Conservation (phyloP, 2,329 filamentous ascomycete genomes). For the Didymosphaeria variabile region DNA sequence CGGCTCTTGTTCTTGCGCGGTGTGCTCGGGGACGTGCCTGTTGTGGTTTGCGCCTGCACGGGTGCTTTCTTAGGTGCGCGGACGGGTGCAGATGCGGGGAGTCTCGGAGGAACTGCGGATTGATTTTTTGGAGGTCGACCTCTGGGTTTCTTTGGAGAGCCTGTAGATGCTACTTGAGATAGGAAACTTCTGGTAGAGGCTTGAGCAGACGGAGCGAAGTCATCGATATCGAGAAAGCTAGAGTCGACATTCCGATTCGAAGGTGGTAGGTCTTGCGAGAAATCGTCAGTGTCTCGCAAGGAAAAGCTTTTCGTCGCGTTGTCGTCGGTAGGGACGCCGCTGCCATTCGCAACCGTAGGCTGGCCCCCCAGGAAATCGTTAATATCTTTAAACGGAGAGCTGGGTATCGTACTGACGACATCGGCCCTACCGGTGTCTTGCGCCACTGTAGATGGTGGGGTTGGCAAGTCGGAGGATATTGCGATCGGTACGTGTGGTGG, state of each 20-base stretch:
- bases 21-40: conserved; percentile 27
- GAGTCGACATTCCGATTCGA: conserved; percentile 37
- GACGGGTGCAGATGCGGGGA: conserved; percentile 15
- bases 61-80: conserved; percentile 11
- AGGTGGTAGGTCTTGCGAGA: conserved; percentile 32
- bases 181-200: conserved; percentile 3
- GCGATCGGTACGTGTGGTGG: conserved; percentile 17
- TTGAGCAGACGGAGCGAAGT: conserved; percentile 25
- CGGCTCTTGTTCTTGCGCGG: conserved; percentile 22
- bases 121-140: conserved; percentile 33
- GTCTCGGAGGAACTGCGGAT: conserved; percentile 15
- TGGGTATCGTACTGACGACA: background rate
- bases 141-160: conserved; percentile 32
- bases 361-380: conserved; percentile 28
- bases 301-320: conserved; percentile 10
- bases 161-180: background rate
- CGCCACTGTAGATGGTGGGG: conserved; percentile 19
- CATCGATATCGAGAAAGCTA: conserved; percentile 39
- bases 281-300: conserved; percentile 40
- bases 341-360: background rate
- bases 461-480: conserved; percentile 37
- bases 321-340: background rate
- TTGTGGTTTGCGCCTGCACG: conserved; percentile 8
- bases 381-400: conserved; percentile 34
- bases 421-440: background rate